These are phyloP conservation scores for Orychophragmus violaceus DNA, from an alignment of 345 rosid genomes.

Conservation along the genomic window DNA sequence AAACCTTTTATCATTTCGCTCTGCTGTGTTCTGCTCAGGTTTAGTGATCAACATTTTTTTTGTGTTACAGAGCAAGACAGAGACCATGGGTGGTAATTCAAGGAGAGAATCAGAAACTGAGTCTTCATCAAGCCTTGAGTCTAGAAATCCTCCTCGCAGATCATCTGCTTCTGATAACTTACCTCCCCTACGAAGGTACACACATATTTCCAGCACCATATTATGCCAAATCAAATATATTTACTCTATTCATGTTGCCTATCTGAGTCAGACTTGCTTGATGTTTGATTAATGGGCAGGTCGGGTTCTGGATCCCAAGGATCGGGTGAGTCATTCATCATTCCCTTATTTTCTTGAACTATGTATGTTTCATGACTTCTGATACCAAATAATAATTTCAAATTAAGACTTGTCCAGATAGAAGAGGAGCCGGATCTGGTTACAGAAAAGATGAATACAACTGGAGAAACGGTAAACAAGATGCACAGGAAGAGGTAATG, in stretches of 20 bases:
- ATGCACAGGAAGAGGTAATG: slow-evolving; percentile 58
- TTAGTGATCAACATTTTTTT: background rate
- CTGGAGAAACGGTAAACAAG: slow-evolving; percentile 72
- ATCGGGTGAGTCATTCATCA: slow-evolving; percentile 54
- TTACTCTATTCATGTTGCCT: slow-evolving; percentile 1
- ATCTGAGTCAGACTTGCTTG: background rate
- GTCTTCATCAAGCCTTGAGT: slow-evolving; percentile 49
- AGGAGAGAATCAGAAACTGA: slow-evolving; percentile 64
- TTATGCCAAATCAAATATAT: background rate
- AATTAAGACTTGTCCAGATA: slow-evolving; percentile 35
- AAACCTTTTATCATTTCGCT: background rate
- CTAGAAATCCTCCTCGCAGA: slow-evolving; percentile 62
- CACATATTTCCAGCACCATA: background rate
- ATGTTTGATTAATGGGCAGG: slow-evolving; percentile 35
- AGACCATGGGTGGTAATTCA: slow-evolving; percentile 48
- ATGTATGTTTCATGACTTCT: slow-evolving; percentile 1
- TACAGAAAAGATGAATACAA: slow-evolving; percentile 77
- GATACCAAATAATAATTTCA: slow-evolving; percentile 18
- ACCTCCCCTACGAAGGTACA: slow-evolving; percentile 90
- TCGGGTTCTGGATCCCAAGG: slow-evolving; percentile 46
- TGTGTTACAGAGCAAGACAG: slow-evolving; percentile 51
- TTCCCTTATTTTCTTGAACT: background rate
- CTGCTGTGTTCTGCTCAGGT: background rate
- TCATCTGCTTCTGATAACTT: slow-evolving; percentile 82
- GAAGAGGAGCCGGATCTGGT: slow-evolving; percentile 83